Percentiles rank a stretch among this genome's conserved stretches.
phyloP scores from a whole-genome alignment of 148 eudicot species.

The Camellia lanceoleosa region DNA sequence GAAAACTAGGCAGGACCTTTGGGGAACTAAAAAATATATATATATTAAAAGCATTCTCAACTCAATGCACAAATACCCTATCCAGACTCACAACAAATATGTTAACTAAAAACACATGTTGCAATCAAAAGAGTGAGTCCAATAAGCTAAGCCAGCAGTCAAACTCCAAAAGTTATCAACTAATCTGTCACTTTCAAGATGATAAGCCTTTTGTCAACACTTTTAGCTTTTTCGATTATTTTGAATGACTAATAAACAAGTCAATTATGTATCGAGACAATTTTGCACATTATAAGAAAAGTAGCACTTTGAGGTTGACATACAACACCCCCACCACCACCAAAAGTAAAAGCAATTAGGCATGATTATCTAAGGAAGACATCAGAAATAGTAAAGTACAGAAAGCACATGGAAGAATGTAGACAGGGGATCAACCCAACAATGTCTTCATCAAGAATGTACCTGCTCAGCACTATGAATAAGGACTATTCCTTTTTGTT shows the following conservation, averaged over 20 bases:
- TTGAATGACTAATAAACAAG: too few relatives aligned
- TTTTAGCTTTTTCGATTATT: too few relatives aligned
- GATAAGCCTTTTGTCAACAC: too few relatives aligned
- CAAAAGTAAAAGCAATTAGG: not conserved
- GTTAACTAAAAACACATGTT: not conserved
- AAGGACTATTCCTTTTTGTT: constrained; percentile 96
- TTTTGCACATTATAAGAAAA: not conserved
- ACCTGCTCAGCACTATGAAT: constrained; percentile 97
- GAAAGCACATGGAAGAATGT: not conserved
- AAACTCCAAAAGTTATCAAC: not conserved
- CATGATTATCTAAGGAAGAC: not conserved
- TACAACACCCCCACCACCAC: not conserved
- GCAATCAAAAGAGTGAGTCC: not conserved
- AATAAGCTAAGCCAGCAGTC: too few relatives aligned
- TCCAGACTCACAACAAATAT: not conserved
- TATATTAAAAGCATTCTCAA: too few relatives aligned
- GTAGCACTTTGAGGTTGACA: not conserved
- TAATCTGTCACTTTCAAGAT: too few relatives aligned
- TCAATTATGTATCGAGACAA: not conserved
- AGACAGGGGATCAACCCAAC: not conserved
- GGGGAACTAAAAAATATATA: too few relatives aligned
- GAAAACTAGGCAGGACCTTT: too few relatives aligned
- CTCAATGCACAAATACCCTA: not conserved
- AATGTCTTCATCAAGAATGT: not conserved
- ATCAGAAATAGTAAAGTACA: not conserved